Evolutionary conservation across 2,329 filamentous ascomycete species (phyloP), one percentile per base, ranked within the genome.

Genomic region (Thermomyces lanuginosus): DNA sequence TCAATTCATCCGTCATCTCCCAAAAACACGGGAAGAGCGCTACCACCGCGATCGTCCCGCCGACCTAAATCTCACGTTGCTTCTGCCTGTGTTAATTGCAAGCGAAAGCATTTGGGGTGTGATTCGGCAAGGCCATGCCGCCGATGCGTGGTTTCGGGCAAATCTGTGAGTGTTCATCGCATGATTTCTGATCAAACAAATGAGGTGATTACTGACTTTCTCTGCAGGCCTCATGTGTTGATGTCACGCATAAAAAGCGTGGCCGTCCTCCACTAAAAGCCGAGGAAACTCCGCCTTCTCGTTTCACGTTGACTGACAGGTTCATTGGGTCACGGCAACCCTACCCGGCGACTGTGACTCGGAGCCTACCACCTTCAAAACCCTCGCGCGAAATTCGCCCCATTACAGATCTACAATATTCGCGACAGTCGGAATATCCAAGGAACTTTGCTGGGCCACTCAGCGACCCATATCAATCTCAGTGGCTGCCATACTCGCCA

Each of bases 61-160:
- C 55, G 58, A 22, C 53, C 55, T 4, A 61, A 61, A 32, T 53
- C 57, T 5, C 57, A 61, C 41, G 57, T 61, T 15, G 56, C 57
- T 16, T 61, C 57, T 3, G 57, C 57, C 2, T 61, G 57, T 38
- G 53, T 61, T 8, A 60, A 61, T 34, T 61, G 57, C 38, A 61
- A 61, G 36, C 56, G 55, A 38, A 61, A 61, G 37, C 57, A 61
- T 34, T 33, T 61, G 26, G 52, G 56, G 21, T 61, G 57, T 35
- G 57, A 61, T 33, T 49, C 54, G 15, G 54, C 49, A 26, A 48
- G 57, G 21, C 57, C 57, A 12, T 61, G 57, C 39, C 51, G 51
- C 34, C 41, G 57, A 41, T 61, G 57, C 41, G 51, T 60, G 21
- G 42, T 58, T 23, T 50, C 54, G 21, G 56, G 56, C 8, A 61